Conservation (phyloP, 2,329 filamentous ascomycete species). For the Penicillium sp. region DNA sequence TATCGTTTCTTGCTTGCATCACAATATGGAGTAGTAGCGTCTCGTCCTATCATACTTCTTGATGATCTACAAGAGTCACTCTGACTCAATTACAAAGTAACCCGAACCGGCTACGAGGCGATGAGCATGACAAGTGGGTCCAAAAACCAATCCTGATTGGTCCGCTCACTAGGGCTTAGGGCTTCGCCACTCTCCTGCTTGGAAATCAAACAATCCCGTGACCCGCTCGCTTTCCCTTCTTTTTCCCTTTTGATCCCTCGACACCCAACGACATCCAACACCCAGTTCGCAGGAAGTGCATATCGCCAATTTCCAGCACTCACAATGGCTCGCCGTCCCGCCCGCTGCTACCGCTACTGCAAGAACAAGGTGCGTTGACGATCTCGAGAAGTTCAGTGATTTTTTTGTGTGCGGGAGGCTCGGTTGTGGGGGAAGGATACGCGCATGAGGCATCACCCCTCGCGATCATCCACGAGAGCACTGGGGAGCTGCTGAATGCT, state of each 20-base stretch:
- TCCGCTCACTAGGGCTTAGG: slow-evolving; percentile 43
- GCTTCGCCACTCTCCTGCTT: slow-evolving; percentile 46
- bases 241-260: slow-evolving; percentile 34
- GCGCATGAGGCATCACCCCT: slow-evolving; percentile 6
- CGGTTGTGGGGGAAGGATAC: slow-evolving; percentile 33
- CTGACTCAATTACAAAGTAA: background rate
- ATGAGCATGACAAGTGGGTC: background rate
- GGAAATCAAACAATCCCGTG: slow-evolving; percentile 44
- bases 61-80: background rate
- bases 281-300: slow-evolving; percentile 52
- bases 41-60: background rate
- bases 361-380: slow-evolving; percentile 92
- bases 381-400: slow-evolving; percentile 17
- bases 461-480: background rate
- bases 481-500: background rate
- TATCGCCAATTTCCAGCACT: slow-evolving; percentile 55
- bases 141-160: slow-evolving; percentile 26
- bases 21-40: background rate
- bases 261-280: slow-evolving; percentile 40
- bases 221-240: slow-evolving; percentile 30
- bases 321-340: slow-evolving; percentile 99
- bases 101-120: background rate
- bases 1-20: background rate
- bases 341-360: slow-evolving; percentile 99
- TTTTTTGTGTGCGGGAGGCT: slow-evolving; percentile 28